These are phyloP conservation scores for Malassezia sympodialis DNA, from an alignment of 1,284 basidiomycete genomes.

Conservation along the genomic window DNA sequence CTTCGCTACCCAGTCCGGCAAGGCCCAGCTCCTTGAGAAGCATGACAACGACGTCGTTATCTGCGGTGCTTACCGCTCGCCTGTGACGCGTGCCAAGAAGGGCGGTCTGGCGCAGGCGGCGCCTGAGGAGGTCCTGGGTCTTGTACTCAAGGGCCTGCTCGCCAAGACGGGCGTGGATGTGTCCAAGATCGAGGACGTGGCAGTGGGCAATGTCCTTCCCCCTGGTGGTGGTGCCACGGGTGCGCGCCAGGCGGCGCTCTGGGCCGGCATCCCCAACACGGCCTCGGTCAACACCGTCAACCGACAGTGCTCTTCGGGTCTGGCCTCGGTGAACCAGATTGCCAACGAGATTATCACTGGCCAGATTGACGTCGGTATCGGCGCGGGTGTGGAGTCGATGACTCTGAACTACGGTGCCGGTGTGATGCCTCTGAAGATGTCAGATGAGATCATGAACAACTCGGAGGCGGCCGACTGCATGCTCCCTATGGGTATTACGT, in stretches of 20 bases:
- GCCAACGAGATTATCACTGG: conserved; percentile 66
- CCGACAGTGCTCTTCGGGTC: conserved; percentile 76
- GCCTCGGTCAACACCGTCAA: conserved; percentile 71
- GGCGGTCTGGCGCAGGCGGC: conserved; percentile 76
- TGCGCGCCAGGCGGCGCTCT: conserved; percentile 87
- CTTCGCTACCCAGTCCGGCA: conserved; percentile 15
- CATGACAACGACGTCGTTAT: conserved; percentile 62
- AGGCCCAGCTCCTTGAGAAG: conserved; percentile 21
- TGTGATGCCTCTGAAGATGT: conserved; percentile 64
- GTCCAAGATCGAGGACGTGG: conserved; percentile 61
- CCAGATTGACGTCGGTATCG: conserved; percentile 71
- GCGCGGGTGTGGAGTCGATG: conserved; percentile 93
- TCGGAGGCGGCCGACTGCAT: conserved; percentile 81
- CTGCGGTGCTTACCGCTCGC: conserved; percentile 73
- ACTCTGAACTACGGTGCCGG: conserved; percentile 58
- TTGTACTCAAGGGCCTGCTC: conserved; percentile 51
- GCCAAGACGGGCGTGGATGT: conserved; percentile 59
- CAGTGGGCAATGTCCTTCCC: conserved; percentile 87
- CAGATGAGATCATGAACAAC: conserved; percentile 66
- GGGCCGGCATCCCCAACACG: conserved; percentile 70
- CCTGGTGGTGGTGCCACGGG: conserved; percentile 77
- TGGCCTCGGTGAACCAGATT: conserved; percentile 78
- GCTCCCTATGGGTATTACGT: conserved; percentile 92
- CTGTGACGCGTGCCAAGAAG: conserved; percentile 80
- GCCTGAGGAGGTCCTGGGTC: conserved; percentile 79